A percentile compares a stretch with the other conserved stretches of the same genome.
phyloP scores from a whole-genome alignment of 768 basidiomycete species.

The Termitomyces sp. region DNA sequence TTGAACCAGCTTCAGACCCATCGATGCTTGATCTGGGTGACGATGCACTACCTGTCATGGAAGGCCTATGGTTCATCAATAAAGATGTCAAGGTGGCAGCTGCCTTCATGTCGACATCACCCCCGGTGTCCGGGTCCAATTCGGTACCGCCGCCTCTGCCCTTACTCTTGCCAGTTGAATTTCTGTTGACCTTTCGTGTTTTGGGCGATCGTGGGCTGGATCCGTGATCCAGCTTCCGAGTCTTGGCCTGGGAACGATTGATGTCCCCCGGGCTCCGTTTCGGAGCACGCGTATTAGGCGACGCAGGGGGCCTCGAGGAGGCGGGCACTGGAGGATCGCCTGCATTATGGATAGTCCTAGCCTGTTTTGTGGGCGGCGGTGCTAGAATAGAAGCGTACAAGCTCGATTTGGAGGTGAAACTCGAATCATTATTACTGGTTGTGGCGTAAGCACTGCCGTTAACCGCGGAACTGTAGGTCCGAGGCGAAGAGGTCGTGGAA shows the following conservation, averaged over 20 bases:
- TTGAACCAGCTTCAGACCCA: slow-evolving; percentile 60
- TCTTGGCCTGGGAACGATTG: slow-evolving; percentile 40
- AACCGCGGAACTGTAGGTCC: slow-evolving; percentile 36
- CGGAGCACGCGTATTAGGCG: slow-evolving; percentile 33
- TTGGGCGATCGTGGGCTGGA: slow-evolving; percentile 30
- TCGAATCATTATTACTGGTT: slow-evolving; percentile 24
- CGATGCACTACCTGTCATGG: slow-evolving; percentile 50
- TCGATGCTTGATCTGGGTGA: slow-evolving; percentile 72
- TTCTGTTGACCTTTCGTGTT: slow-evolving; percentile 36
- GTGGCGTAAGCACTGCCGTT: slow-evolving; percentile 23
- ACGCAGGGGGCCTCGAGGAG: slow-evolving; percentile 38
- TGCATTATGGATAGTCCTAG: slow-evolving; percentile 74
- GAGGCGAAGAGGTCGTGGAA: slow-evolving; percentile 32
- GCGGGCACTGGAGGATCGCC: slow-evolving; percentile 61
- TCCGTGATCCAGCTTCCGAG: slow-evolving; percentile 23
- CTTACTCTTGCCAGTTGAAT: slow-evolving; percentile 40
- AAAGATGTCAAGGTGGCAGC: slow-evolving; percentile 75
- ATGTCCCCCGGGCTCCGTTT: slow-evolving; percentile 43
- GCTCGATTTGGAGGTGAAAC: slow-evolving; percentile 34
- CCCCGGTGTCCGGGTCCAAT: slow-evolving; percentile 33
- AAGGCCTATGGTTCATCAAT: slow-evolving; percentile 58
- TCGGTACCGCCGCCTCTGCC: slow-evolving; percentile 14
- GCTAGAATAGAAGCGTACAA: slow-evolving; percentile 73
- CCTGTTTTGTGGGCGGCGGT: slow-evolving; percentile 69
- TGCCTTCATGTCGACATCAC: slow-evolving; percentile 75